Percentiles rank a stretch among this genome's conserved stretches.
Evolutionary conservation across 2,329 filamentous ascomycete genomes (phyloP).

Genomic region (Colletotrichum filicis): DNA sequence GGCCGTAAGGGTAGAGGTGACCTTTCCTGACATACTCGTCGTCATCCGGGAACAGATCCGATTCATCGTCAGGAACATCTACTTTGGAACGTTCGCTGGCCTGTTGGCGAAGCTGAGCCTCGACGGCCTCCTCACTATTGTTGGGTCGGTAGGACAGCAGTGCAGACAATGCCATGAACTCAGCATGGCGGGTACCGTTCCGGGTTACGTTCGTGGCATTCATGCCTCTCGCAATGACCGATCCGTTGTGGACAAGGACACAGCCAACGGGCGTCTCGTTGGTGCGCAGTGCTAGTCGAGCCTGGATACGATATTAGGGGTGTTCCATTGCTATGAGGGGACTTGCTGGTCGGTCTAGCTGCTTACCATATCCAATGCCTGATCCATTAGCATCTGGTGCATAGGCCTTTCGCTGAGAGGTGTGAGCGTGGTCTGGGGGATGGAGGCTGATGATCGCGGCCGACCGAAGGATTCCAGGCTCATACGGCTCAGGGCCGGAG

Average conservation of each 20-base stretch:
- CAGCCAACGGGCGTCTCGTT: conserved; percentile 98
- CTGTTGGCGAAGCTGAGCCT: conserved; percentile 16
- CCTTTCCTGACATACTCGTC: conserved; percentile 65
- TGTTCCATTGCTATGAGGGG: not conserved
- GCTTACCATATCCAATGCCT: conserved; percentile 86
- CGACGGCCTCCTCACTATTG: conserved; percentile 16
- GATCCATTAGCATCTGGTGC: conserved; percentile 78
- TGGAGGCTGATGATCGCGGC: conserved; percentile 11
- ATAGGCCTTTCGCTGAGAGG: conserved; percentile 48
- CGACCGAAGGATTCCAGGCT: conserved; percentile 34
- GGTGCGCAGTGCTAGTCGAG: conserved; percentile 82
- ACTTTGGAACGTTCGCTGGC: conserved; percentile 36
- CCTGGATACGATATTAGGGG: conserved; percentile 61
- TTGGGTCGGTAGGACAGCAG: conserved; percentile 57
- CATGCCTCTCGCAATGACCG: conserved; percentile 90
- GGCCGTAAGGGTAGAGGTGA: conserved; percentile 70
- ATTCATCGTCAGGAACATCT: conserved; percentile 34
- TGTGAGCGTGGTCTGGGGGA: not conserved
- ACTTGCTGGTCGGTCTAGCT: not conserved
- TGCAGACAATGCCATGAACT: conserved; percentile 85
- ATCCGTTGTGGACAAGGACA: conserved; percentile 84
- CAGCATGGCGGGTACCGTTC: conserved; percentile 93
- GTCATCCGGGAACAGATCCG: conserved; percentile 46
- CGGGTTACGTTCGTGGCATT: conserved; percentile 95
- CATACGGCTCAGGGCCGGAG: conserved; percentile 33